phyloP scores from a whole-genome alignment of 129 eudicot genomes.

The Escallonia herrerae region DNA sequence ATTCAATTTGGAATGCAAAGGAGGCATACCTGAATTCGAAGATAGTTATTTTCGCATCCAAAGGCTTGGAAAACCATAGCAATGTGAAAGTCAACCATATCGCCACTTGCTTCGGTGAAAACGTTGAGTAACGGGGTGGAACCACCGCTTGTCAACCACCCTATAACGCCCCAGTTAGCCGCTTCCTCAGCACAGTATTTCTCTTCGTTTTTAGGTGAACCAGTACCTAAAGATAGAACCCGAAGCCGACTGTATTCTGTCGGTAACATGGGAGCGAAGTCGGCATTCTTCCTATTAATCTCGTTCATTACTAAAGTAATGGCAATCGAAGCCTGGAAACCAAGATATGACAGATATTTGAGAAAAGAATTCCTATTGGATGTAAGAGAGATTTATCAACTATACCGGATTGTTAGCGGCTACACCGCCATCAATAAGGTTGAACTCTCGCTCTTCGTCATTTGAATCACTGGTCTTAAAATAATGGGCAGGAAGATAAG shows the following conservation, averaged over 20 bases:
- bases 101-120: conserved; percentile 38
- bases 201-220: conserved; percentile 28
- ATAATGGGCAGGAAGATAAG: conserved; percentile 46
- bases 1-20: not conserved
- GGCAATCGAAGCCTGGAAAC: conserved; percentile 39
- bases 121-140: conserved; percentile 36
- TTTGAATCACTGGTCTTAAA: conserved; percentile 19
- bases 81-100: conserved; percentile 42
- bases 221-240: conserved; percentile 55
- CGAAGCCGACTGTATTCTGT: conserved; percentile 37
- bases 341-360: too few species aligned
- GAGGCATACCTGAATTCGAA: conserved; percentile 45
- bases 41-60: conserved; percentile 30
- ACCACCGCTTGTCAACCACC: conserved; percentile 42
- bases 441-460: conserved; percentile 27
- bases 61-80: conserved; percentile 35
- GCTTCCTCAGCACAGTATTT: conserved; percentile 32
- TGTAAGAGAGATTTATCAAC: too few species aligned
- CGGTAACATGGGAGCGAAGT: conserved; percentile 23
- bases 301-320: conserved; percentile 40
- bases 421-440: conserved; percentile 55
- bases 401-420: conserved; percentile 49
- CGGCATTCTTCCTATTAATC: conserved; percentile 21
- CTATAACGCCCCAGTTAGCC: conserved; percentile 45
- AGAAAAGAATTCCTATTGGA: too few species aligned